Conservation (phyloP, 352 stramenopile species). For the Pythium graminicola region DNA sequence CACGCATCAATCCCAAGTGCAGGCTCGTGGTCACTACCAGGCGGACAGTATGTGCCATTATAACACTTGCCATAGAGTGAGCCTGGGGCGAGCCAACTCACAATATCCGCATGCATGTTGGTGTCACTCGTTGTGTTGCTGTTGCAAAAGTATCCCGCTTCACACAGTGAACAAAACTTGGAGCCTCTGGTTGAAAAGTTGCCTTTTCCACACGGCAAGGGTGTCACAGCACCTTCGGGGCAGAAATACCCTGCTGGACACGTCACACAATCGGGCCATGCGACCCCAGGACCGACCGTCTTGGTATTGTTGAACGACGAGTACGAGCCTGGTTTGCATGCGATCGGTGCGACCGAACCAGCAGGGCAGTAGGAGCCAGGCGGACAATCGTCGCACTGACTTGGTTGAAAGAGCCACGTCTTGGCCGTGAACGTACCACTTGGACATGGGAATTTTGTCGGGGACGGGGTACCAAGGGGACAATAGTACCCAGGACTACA, state of each 20-base stretch:
- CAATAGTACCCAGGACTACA: constrained; percentile 87
- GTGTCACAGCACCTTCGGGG: constrained; percentile 46
- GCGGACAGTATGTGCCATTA: constrained; percentile 82
- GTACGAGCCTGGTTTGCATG: constrained; percentile 74
- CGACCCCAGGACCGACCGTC: constrained; percentile 40
- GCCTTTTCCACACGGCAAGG: constrained; percentile 66
- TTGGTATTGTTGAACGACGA: constrained; percentile 67
- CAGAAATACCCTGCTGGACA: constrained; percentile 83
- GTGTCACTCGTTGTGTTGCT: constrained; percentile 54
- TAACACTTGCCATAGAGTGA: constrained; percentile 75
- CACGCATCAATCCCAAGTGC: constrained; percentile 64
- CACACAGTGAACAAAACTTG: constrained; percentile 50
- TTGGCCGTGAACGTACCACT: constrained; percentile 74
- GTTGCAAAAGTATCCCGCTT: constrained; percentile 77
- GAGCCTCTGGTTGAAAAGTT: constrained; percentile 46
- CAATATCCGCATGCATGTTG: constrained; percentile 51
- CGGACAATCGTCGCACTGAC: constrained; percentile 73
- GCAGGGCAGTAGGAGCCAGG: constrained; percentile 68
- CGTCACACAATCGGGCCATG: constrained; percentile 48
- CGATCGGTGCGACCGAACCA: constrained; percentile 49
- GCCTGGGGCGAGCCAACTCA: constrained; percentile 49
- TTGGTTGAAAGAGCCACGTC: constrained; percentile 66
- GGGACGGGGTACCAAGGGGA: constrained; percentile 59
- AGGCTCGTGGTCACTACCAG: constrained; percentile 60
- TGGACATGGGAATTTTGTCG: constrained; percentile 73